These are phyloP conservation scores for Mortierella sp. DNA, from an alignment of 371 early-diverging fungal species.

Conservation along the genomic window DNA sequence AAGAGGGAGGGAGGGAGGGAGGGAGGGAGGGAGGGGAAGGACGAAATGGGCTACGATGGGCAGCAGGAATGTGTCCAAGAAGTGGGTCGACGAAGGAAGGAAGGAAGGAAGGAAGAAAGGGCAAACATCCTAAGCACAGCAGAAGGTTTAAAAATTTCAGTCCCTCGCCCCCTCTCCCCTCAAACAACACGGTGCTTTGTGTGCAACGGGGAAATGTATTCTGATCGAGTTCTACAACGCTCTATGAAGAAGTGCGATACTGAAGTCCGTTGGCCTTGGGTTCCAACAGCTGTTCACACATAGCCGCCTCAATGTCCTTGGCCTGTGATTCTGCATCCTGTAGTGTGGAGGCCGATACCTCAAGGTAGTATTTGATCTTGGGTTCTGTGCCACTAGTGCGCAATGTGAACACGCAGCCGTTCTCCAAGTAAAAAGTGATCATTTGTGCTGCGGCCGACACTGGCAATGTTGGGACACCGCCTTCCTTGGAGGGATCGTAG, in stretches of 20 bases:
- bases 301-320: constrained; percentile 63
- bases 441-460: constrained; percentile 87
- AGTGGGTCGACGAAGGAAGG: no score
- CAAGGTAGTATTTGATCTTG: constrained; percentile 96
- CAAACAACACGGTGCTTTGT: no score
- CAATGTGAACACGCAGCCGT: constrained; percentile 78
- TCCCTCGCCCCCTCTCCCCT: no score
- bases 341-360: constrained; percentile 64
- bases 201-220: no score
- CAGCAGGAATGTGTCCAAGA: no score
- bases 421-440: constrained; percentile 89
- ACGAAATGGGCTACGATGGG: no score
- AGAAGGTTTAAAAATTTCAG: no score
- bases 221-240: no score
- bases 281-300: constrained; percentile 65
- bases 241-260: constrained; percentile 33
- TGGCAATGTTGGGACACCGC: constrained; percentile 77
- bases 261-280: constrained; percentile 64
- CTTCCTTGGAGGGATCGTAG: constrained; percentile 79
- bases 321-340: constrained; percentile 61
- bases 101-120: no score
- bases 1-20: no score
- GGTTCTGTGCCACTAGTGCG: constrained; percentile 95
- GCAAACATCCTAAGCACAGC: no score
- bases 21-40: no score